A percentile compares a stretch with the other conserved stretches of the same genome.
Evolutionary conservation across 768 basidiomycete species (phyloP).

Genomic region (Pholiota microspora): DNA sequence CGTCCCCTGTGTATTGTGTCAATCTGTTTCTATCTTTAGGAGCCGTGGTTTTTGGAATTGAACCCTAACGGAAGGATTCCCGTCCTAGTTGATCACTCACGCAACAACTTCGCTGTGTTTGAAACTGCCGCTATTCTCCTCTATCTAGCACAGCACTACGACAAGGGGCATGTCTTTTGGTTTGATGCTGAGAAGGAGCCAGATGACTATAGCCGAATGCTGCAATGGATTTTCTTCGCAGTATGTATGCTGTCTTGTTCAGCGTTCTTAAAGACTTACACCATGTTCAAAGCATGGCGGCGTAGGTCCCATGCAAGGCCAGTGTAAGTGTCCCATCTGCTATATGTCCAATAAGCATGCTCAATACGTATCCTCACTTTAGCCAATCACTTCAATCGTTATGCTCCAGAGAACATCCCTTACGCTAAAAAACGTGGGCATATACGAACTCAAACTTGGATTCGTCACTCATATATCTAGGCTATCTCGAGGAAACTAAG

Average conservation of each 20-base stretch:
- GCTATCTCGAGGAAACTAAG: conserved; percentile 79
- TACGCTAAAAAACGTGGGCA: conserved; percentile 63
- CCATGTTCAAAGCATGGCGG: conserved; percentile 75
- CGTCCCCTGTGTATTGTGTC: not conserved
- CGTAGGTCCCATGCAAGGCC: conserved; percentile 87
- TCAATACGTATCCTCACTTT: conserved; percentile 1
- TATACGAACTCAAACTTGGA: not conserved
- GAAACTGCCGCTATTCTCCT: conserved; percentile 81
- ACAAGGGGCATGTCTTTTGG: conserved; percentile 68
- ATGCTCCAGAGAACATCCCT: conserved; percentile 64
- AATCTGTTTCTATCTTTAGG: conserved; percentile 20
- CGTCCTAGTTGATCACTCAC: conserved; percentile 56
- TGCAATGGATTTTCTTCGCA: conserved; percentile 89
- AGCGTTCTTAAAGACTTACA: not conserved
- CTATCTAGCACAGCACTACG: conserved; percentile 82
- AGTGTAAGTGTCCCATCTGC: conserved; percentile 28
- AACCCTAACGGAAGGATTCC: conserved; percentile 79
- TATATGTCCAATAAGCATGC: not conserved
- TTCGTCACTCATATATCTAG: conserved; percentile 27
- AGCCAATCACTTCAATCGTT: conserved; percentile 72
- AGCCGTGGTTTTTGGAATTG: conserved; percentile 72
- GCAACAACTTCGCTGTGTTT: conserved; percentile 65
- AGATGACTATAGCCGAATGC: conserved; percentile 64
- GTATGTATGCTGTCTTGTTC: conserved; percentile 29
- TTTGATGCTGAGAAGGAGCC: conserved; percentile 54